Evolutionary conservation across 2,329 filamentous ascomycete genomes (phyloP), one percentile per base, ranked within the genome.

Genomic region (Nemania abortiva): DNA sequence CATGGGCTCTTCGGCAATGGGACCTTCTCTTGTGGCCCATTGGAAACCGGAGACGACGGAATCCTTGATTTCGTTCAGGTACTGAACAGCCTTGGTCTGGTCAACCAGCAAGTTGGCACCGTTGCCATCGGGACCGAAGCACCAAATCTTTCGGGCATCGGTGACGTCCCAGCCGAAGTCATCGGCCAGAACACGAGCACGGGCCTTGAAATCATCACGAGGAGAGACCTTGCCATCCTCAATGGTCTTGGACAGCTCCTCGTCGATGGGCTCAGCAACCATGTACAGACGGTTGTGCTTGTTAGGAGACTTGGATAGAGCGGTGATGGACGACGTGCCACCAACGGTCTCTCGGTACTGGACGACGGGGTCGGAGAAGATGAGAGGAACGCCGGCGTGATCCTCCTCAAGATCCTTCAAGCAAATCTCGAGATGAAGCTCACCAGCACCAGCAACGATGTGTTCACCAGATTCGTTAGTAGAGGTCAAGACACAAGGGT

Each of bases 231-330:
- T 96, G 87, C 96, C 96, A 65, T 81, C 75, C 88, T 99, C 96
- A 75, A 99, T 99, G 80, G 92, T 93, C 81, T 90, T 89, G 78
- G 93, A 88, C 70, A 99, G 91, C 78, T 98, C 96, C 89, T 99
- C 96, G 54, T 90, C 90, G 65, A 99, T 88, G 78, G 96, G 96
- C 86, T 94, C 87, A 74, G 96, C 96, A 84, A 89, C 90, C 86
- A 99, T 91, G 89, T 98, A 99, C 71, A 99, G 89, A 94, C 96
- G 95, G 90, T 99, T 99, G 92, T 99, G 96, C 94, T 99, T 99
- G 93, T 99, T 99, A 87, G 96, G 96, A 57, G 96, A 99, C 90
- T 99, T 99, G 85, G 96, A 98, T 80, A 99, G 89, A 77, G 96
- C 96, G 81, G 93, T 97, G 80, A 98, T 98, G 89, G 91, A 93